Base-by-base conservation (phyloP, 78 protist species). In the Monocercomonoides exilis region DNA sequence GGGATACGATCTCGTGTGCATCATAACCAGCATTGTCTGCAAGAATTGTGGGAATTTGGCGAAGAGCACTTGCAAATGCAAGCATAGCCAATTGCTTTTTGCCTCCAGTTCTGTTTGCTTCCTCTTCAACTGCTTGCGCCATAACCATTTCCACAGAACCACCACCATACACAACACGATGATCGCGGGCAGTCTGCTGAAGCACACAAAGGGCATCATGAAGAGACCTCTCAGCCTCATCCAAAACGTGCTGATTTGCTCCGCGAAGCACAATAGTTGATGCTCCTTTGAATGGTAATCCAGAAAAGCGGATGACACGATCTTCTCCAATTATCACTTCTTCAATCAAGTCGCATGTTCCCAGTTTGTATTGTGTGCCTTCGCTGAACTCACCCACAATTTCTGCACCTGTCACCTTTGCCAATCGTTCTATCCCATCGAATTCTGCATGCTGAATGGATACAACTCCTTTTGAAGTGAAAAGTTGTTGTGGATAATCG, bases 161-260 rank as follows among this genome's bases (percentile, higher is more conserved):
- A 54, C 98, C 99, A 32, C 99, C 99, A 41, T 88, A 92, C 45
- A 96, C 93, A 21, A 92, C 84, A 38, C 94, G 85, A 32, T 64
- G 87, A 4, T 87, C 82, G 43, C 21, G 82, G 43, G 95, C 94
- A 1, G 96, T 92, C 41, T 92, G 95, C 33, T 94, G 44, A 6
- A 98, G 92, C 1, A 98, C 99, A 91, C 98, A 94, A 43, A 98
- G 97, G 2, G 99, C 99, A 90, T 98, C 99, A 93, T 97, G 99
- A 43, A 98, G 91, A 41, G 99, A 96, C 43, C 99, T 92, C 89
- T 98, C 99, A 46, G 98, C 98, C 91, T 98, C 99, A 46, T 97
- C 99, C 41, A 98, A 92, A 41, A 97, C 88, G 46, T 94, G 96
- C 45, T n/a, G 0, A 80, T 96, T 91, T 34, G 99, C 97, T 43